phyloP scores from a whole-genome alignment of 768 basidiomycete species.

The Lentinula sp. region DNA sequence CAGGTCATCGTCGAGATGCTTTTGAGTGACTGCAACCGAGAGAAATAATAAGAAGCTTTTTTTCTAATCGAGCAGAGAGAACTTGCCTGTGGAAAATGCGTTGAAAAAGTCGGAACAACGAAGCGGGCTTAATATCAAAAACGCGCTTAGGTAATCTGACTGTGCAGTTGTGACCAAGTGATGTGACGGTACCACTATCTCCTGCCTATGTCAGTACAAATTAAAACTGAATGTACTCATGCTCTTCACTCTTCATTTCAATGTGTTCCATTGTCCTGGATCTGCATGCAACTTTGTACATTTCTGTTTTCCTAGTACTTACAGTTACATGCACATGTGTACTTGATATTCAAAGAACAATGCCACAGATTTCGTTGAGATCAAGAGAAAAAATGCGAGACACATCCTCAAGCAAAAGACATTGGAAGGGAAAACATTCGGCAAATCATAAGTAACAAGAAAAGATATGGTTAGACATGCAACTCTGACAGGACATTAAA shows the following conservation, averaged over 20 bases:
- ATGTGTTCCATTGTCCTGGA: not conserved
- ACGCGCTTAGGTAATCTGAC: not conserved
- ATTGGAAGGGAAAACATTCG: not conserved
- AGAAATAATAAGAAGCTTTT: not conserved
- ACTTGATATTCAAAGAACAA: not conserved
- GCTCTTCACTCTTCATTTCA: not conserved
- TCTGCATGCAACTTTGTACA: not conserved
- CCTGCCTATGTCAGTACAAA: too few relatives aligned
- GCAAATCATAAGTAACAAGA: not conserved
- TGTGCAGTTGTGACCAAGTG: not conserved
- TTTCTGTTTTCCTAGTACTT: slow-evolving; percentile 1
- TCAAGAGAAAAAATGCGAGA: not conserved
- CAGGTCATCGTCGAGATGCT: slow-evolving; percentile 87
- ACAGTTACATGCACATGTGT: not conserved
- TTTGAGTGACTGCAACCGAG: slow-evolving; percentile 51
- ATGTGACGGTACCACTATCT: not conserved
- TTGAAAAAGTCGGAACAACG: not conserved
- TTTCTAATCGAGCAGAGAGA: not conserved
- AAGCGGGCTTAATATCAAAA: not conserved
- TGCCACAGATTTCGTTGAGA: slow-evolving; percentile 6
- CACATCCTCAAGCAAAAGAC: not conserved
- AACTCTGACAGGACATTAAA: not conserved
- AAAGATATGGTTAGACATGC: not conserved
- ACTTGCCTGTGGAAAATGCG: not conserved
- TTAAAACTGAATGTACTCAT: too few relatives aligned